Conservation (phyloP, 2,329 filamentous ascomycete genomes). For the Celoporthe dispersa region DNA sequence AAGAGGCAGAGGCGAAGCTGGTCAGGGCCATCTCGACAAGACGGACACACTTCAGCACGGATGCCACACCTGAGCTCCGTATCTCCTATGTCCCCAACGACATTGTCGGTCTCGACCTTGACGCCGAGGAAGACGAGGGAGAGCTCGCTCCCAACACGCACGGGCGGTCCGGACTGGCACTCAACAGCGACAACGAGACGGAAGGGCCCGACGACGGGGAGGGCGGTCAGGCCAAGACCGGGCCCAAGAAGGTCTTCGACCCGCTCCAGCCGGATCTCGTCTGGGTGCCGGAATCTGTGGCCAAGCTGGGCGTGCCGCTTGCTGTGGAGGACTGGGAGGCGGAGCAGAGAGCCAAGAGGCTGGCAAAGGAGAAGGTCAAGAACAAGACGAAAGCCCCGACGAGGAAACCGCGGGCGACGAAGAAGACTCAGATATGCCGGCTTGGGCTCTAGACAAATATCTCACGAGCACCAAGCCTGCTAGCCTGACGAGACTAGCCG, state of each 20-base stretch:
- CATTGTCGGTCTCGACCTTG: conserved; percentile 78
- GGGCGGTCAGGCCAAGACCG: conserved; percentile 30
- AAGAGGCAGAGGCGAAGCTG: conserved; percentile 53
- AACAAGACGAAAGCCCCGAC: conserved; percentile 13
- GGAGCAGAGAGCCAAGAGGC: conserved; percentile 40
- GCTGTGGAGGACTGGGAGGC: conserved; percentile 68
- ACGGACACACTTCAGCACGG: conserved; percentile 73
- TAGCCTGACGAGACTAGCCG: neutral
- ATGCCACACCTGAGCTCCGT: conserved; percentile 76
- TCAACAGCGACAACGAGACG: conserved; percentile 70
- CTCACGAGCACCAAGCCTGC: conserved; percentile 42
- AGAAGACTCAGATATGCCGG: conserved; percentile 34
- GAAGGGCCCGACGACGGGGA: conserved; percentile 42
- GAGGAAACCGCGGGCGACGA: conserved; percentile 26
- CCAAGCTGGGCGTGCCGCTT: conserved; percentile 66
- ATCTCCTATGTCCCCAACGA: conserved; percentile 77
- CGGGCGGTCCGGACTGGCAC: conserved; percentile 58
- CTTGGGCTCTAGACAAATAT: conserved; percentile 44
- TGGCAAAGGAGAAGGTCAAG: conserved; percentile 29
- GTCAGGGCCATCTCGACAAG: conserved; percentile 70
- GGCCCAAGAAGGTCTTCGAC: conserved; percentile 58
- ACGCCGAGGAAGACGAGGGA: conserved; percentile 70
- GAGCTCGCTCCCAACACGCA: conserved; percentile 55
- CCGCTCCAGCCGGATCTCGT: conserved; percentile 66
- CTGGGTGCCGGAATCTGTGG: conserved; percentile 71